Base-by-base conservation (phyloP, 495 filamentous ascomycete species). In the Pseudoneurospora amorphoporcata region DNA sequence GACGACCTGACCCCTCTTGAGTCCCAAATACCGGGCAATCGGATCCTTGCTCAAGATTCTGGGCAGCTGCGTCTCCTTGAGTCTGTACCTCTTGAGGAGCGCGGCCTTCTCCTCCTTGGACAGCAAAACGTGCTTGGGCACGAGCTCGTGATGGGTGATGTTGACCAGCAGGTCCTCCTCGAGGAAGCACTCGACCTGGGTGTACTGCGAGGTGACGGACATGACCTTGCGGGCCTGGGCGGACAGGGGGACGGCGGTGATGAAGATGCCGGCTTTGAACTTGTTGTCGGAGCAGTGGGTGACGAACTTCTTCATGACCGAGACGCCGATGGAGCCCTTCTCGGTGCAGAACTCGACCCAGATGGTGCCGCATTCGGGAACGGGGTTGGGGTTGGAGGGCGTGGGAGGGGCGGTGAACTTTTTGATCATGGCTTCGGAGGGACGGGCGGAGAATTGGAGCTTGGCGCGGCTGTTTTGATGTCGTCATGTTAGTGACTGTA, bases 11-110 rank as follows among this genome's bases (percentile, higher is more conserved):
- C 95, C 94, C 77, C 93, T 88, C 84, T 93, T 90, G 81, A 99
- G 84, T 23, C 96, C 95, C 69, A 97, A 82, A 82, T 98, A 99
- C 79, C 91, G 89, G 41, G 95, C 92, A 42, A 99, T 93, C 16
- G 95, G 95, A 83, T 99, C 95, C 65, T 90, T 91, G 69, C 90
- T 85, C 82, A 97, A 90, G 73, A 99, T 98, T 71, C 95, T 87
- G 12, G 95, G 95, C 78, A 99, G 83, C 84, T 99, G 95, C 41
- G 91, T 97, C 87, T 99, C 95, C 90, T 97, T 98, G 77, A 99
- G 84, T 69, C 95, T 87, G 83, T 99, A 99, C 69, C 95, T 86
- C 82, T 93, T 88, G 72, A 99, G 83, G 76, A 99, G 83, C 43
- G 88, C 87, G 71, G 81, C 85, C 87, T 97, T 97, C 86, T 99